These are phyloP conservation scores for Leccinum fibrillosum DNA, from an alignment of 768 basidiomycete genomes.

Conservation along the genomic window DNA sequence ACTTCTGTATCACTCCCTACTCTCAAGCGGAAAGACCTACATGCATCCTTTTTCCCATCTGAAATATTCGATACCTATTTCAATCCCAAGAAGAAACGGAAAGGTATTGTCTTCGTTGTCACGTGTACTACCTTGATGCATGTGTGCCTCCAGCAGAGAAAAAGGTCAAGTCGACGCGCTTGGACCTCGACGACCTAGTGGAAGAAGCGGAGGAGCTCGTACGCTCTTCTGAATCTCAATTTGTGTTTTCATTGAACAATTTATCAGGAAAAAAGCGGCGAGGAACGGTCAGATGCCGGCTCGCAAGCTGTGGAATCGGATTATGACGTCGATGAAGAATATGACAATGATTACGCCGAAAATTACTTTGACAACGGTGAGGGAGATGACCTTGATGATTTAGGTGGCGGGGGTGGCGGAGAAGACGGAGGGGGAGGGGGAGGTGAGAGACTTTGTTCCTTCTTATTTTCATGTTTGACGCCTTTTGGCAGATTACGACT, in stretches of 20 bases:
- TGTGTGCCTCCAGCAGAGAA: conserved; percentile 22
- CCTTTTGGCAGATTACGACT: conserved; percentile 25
- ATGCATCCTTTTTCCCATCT: conserved; percentile 73
- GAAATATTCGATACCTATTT: conserved; percentile 79
- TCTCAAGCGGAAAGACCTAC: conserved; percentile 66
- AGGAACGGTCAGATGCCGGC: conserved; percentile 64
- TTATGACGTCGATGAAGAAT: conserved; percentile 87
- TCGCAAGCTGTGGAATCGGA: conserved; percentile 67
- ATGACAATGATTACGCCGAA: conserved; percentile 87
- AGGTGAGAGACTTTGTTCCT: not conserved
- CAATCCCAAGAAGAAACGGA: conserved; percentile 66
- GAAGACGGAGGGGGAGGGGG: conserved; percentile 63
- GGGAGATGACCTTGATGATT: conserved; percentile 73
- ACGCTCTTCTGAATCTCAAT: conserved; percentile 1
- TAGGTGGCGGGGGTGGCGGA: conserved; percentile 65
- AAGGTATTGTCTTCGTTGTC: conserved; percentile 28
- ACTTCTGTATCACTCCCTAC: conserved; percentile 57
- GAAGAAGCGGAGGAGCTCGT: conserved; percentile 65
- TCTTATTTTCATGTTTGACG: not conserved
- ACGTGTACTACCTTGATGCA: not conserved
- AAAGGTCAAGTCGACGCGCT: conserved; percentile 36
- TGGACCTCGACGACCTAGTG: conserved; percentile 66
- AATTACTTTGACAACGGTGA: conserved; percentile 93
- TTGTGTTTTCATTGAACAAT: not conserved
- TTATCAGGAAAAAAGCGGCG: conserved; percentile 63